These are phyloP conservation scores for Starmerella floricola DNA, from an alignment of 805 yeast genomes.

Conservation along the genomic window DNA sequence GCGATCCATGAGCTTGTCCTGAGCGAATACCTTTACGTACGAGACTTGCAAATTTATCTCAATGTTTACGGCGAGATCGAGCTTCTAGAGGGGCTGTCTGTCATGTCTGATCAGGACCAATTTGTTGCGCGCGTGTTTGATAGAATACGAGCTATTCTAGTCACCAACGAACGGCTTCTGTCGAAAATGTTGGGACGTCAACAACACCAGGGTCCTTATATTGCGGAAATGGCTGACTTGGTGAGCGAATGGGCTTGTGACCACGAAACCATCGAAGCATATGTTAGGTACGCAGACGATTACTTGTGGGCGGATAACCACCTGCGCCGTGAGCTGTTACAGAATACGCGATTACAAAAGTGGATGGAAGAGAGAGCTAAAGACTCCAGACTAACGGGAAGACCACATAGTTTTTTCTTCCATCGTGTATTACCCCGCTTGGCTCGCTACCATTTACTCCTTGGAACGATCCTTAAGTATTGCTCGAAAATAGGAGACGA, in stretches of 20 bases:
- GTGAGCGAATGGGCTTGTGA: slow-evolving; percentile 51
- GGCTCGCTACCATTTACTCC: slow-evolving; percentile 49
- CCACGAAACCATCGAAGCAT: slow-evolving; percentile 37
- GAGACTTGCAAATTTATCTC: slow-evolving; percentile 52
- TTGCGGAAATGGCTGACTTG: slow-evolving; percentile 36
- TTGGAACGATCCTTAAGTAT: slow-evolving; percentile 44
- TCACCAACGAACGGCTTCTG: slow-evolving; percentile 43
- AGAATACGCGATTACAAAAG: slow-evolving; percentile 36
- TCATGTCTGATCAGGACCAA: slow-evolving; percentile 40
- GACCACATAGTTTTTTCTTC: slow-evolving; percentile 37
- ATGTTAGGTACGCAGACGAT: slow-evolving; percentile 45
- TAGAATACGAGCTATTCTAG: slow-evolving; percentile 44
- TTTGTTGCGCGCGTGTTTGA: slow-evolving; percentile 49
- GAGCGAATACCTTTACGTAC: slow-evolving; percentile 58
- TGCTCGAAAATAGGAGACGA: slow-evolving; percentile 28
- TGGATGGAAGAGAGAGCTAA: slow-evolving; percentile 49
- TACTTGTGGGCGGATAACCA: slow-evolving; percentile 31
- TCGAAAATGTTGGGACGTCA: slow-evolving; percentile 49
- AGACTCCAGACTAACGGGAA: slow-evolving; percentile 34
- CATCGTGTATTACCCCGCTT: slow-evolving; percentile 45
- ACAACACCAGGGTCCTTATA: slow-evolving; percentile 51
- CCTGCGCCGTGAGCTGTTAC: slow-evolving; percentile 34
- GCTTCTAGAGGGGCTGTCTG: slow-evolving; percentile 22
- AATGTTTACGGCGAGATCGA: slow-evolving; percentile 39
- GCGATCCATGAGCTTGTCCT: slow-evolving; percentile 62